A percentile compares a stretch with the other conserved stretches of the same genome.
These are phyloP conservation scores for Cyberlindnera saturnus DNA, from an alignment of 805 yeast species.

Conservation along the genomic window DNA sequence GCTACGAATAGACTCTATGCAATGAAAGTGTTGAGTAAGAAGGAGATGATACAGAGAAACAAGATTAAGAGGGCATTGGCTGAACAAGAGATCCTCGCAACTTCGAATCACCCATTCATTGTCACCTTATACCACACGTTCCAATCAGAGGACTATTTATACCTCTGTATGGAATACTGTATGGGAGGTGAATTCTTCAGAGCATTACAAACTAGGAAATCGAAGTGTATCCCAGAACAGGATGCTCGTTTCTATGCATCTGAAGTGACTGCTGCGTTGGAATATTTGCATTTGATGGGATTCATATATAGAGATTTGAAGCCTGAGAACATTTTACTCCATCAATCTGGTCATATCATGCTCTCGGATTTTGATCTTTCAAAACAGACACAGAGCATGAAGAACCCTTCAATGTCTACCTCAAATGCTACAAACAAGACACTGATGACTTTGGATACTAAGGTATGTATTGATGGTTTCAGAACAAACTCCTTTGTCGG, in stretches of 20 bases:
- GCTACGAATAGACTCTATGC: slow-evolving; percentile 73
- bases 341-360: slow-evolving; percentile 98
- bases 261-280: slow-evolving; percentile 95
- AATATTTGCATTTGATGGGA: slow-evolving; percentile 93
- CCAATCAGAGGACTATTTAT: slow-evolving; percentile 87
- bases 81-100: slow-evolving; percentile 93
- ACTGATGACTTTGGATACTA: slow-evolving; percentile 78
- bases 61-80: slow-evolving; percentile 93
- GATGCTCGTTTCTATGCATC: slow-evolving; percentile 95
- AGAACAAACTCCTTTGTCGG: slow-evolving; percentile 98
- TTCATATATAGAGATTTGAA: slow-evolving; percentile 93
- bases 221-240: slow-evolving; percentile 77
- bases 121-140: slow-evolving; percentile 94
- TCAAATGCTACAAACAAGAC: slow-evolving; percentile 27
- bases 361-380: slow-evolving; percentile 92
- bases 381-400: slow-evolving; percentile 74
- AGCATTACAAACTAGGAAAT: slow-evolving; percentile 85
- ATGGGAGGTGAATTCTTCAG: slow-evolving; percentile 99
- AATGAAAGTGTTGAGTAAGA: slow-evolving; percentile 83
- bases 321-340: slow-evolving; percentile 91
- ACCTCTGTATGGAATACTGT: slow-evolving; percentile 96
- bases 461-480: slow-evolving; percentile 91
- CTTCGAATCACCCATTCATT: slow-evolving; percentile 94
- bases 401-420: slow-evolving; percentile 58
- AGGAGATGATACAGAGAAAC: slow-evolving; percentile 92